These are phyloP conservation scores for Chalciporus sp. DNA, from an alignment of 1,284 basidiomycete species.

Conservation along the genomic window DNA sequence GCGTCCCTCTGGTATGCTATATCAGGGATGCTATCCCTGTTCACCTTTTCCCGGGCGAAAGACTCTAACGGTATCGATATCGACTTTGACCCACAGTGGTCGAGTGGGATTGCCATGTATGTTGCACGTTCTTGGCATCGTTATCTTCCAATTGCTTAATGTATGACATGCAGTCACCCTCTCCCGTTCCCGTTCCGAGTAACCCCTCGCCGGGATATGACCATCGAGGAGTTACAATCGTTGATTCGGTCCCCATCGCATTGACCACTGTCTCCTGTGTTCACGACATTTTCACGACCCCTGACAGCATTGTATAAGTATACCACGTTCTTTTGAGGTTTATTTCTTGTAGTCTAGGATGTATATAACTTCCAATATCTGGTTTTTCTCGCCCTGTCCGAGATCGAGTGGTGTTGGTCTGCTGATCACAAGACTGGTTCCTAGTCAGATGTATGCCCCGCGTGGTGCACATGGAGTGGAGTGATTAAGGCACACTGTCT, in stretches of 20 bases:
- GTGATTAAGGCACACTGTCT: too few species aligned
- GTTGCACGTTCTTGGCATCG: neutral
- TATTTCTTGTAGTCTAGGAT: neutral
- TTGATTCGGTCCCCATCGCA: neutral
- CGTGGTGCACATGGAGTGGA: too few species aligned
- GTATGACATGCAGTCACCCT: constrained; percentile 13
- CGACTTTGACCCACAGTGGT: constrained; percentile 19
- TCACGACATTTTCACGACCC: neutral
- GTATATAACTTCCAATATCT: neutral
- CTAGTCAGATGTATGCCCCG: too few species aligned
- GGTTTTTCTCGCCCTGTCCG: too few species aligned
- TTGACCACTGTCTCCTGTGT: constrained; percentile 4
- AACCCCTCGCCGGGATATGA: constrained; percentile 9
- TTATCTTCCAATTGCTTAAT: neutral
- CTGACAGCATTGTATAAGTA: neutral
- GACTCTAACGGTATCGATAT: constrained; percentile 17
- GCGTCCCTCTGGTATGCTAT: constrained; percentile 29
- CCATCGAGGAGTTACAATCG: constrained; percentile 5
- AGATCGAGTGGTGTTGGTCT: too few species aligned
- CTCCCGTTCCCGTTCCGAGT: constrained; percentile 20
- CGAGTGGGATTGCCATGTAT: constrained; percentile 20
- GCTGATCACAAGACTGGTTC: too few species aligned
- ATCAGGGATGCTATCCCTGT: constrained; percentile 21
- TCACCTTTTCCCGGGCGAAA: constrained; percentile 23
- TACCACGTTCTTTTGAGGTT: neutral